phyloP scores from a whole-genome alignment of 1,284 basidiomycete genomes.

The Coriolopsis trogii region DNA sequence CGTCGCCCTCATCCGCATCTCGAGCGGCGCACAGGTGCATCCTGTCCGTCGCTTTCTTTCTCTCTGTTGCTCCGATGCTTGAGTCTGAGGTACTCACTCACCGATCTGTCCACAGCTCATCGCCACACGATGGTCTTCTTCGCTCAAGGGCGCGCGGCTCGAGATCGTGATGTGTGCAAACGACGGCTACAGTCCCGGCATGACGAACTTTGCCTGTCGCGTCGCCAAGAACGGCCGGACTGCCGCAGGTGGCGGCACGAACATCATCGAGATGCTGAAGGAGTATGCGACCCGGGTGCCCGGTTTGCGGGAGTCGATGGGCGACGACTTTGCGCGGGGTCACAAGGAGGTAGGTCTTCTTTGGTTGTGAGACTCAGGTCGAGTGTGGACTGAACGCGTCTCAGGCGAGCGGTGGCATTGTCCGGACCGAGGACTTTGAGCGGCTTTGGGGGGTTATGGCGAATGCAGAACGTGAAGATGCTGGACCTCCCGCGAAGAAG shows the following conservation, averaged over 20 bases:
- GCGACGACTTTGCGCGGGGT: slow-evolving; percentile 37
- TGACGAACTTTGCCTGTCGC: slow-evolving; percentile 36
- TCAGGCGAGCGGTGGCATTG: slow-evolving; percentile 37
- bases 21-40: slow-evolving; percentile 36
- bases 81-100: not conserved
- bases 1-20: slow-evolving; percentile 34
- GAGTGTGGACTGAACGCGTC: not conserved
- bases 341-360: slow-evolving; percentile 28
- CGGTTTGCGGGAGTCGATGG: slow-evolving; percentile 32
- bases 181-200: slow-evolving; percentile 32
- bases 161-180: slow-evolving; percentile 39
- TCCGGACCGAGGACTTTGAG: slow-evolving; percentile 31
- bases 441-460: slow-evolving; percentile 32
- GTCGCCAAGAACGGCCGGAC: slow-evolving; percentile 21
- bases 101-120: slow-evolving; percentile 26
- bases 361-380: not conserved
- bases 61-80: too few species aligned
- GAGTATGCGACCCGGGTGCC: slow-evolving; percentile 31
- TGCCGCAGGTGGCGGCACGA: slow-evolving; percentile 11
- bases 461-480: slow-evolving; percentile 7
- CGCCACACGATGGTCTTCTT: slow-evolving; percentile 37
- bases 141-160: slow-evolving; percentile 34
- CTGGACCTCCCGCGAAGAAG: slow-evolving; percentile 1
- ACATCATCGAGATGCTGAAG: slow-evolving; percentile 34
- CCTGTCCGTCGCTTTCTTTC: slow-evolving; percentile 24